Evolutionary conservation across 352 stramenopile species (phyloP).

Genomic region (Pythium insidiosum): DNA sequence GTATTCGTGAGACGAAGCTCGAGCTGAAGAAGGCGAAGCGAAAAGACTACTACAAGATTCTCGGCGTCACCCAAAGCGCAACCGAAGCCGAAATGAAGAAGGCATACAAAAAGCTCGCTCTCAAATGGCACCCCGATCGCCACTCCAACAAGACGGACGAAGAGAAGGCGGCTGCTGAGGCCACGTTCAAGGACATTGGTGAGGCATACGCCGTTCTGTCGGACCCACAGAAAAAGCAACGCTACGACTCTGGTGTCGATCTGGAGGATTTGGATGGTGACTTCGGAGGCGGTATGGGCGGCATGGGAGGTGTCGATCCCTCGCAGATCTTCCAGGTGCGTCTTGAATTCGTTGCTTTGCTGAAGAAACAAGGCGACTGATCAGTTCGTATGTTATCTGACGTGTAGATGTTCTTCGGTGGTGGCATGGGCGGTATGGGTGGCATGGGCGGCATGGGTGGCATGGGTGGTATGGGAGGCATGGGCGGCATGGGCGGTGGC

Average conservation of each 20-base stretch:
- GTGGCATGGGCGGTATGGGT: constrained; percentile 45
- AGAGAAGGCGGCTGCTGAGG: constrained; percentile 88
- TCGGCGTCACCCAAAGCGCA: constrained; percentile 71
- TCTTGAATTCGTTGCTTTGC: background rate
- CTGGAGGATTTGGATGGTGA: constrained; percentile 92
- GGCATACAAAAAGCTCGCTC: constrained; percentile 91
- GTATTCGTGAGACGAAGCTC: constrained; percentile 85
- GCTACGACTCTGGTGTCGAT: constrained; percentile 94
- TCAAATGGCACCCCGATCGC: constrained; percentile 96
- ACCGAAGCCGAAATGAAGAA: constrained; percentile 97
- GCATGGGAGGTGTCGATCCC: constrained; percentile 74
- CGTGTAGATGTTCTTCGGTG: constrained; percentile 77
- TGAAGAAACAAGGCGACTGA: no score
- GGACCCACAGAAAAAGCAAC: constrained; percentile 87
- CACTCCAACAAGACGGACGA: constrained; percentile 87
- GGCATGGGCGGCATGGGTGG: constrained; percentile 38
- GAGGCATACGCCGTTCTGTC: constrained; percentile 95
- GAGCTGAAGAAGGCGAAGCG: constrained; percentile 93
- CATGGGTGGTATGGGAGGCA: constrained; percentile 31
- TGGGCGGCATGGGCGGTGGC: constrained; percentile 27
- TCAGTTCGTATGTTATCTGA: no score
- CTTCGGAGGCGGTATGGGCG: constrained; percentile 57
- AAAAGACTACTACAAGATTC: constrained; percentile 96
- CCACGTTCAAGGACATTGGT: constrained; percentile 94
- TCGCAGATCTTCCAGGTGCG: constrained; percentile 81